These are phyloP conservation scores for Komagataea norvegica DNA, from an alignment of 1,139 yeast genomes.

Conservation along the genomic window DNA sequence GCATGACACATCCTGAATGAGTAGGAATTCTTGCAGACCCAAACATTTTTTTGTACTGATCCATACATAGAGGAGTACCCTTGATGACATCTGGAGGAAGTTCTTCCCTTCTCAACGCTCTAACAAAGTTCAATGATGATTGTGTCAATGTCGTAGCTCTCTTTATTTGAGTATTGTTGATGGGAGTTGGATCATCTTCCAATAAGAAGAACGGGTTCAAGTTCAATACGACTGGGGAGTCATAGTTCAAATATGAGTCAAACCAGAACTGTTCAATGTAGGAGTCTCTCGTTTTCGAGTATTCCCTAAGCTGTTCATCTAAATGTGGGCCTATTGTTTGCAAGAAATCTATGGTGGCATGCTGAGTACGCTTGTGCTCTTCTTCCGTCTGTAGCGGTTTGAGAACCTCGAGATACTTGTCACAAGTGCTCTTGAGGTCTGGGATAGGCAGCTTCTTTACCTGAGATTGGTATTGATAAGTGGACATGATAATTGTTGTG, in stretches of 20 bases:
- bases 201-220: constrained; percentile 82
- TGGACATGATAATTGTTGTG: constrained; percentile 12
- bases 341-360: constrained; percentile 57
- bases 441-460: constrained; percentile 62
- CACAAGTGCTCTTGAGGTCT: constrained; percentile 58
- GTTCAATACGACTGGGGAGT: constrained; percentile 83
- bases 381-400: constrained; percentile 72
- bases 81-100: constrained; percentile 68
- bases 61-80: constrained; percentile 80
- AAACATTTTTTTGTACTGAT: constrained; percentile 78
- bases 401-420: constrained; percentile 56
- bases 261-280: constrained; percentile 94
- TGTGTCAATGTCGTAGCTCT: constrained; percentile 79
- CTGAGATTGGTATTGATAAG: constrained; percentile 23
- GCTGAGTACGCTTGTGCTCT: constrained; percentile 58
- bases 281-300: constrained; percentile 61
- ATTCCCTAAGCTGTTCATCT: constrained; percentile 58
- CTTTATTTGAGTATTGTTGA: constrained; percentile 66
- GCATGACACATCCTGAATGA: constrained; percentile 76
- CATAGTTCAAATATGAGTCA: constrained; percentile 81
- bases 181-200: constrained; percentile 87
- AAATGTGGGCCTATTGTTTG: constrained; percentile 54
- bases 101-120: constrained; percentile 72
- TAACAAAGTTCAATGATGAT: constrained; percentile 71
- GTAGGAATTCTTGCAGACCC: constrained; percentile 88